A percentile compares a stretch with the other conserved stretches of the same genome.
Conservation (phyloP, 2,329 filamentous ascomycete genomes). For the Stemphylium lycopersici region DNA sequence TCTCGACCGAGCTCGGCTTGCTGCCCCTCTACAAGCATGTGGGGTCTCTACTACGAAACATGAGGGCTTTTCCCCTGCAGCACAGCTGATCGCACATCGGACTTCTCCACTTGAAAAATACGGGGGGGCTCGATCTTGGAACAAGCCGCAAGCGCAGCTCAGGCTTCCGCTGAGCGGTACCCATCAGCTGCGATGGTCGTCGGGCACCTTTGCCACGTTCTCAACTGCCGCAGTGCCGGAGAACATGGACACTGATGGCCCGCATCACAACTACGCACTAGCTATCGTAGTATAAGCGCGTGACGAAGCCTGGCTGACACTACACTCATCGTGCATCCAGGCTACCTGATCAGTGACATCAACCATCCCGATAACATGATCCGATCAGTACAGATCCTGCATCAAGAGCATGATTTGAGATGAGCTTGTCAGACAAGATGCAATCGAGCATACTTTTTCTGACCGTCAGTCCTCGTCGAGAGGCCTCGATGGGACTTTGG, state of each 20-base stretch:
- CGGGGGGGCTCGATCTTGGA: conserved; percentile 2
- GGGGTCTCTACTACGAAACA: conserved; percentile 10
- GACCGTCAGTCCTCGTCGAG: not conserved
- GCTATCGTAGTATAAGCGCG: not conserved
- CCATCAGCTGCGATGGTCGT: not conserved
- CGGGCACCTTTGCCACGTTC: not conserved
- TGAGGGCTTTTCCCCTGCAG: conserved; percentile 10
- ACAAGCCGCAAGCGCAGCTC: conserved; percentile 4
- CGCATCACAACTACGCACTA: conserved; percentile 1
- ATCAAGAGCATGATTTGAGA: not conserved
- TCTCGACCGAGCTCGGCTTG: conserved; percentile 6
- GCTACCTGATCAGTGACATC: conserved; percentile 3
- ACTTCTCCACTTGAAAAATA: conserved; percentile 1
- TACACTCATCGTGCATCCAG: conserved; percentile 3
- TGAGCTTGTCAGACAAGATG: not conserved
- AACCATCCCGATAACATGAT: not conserved
- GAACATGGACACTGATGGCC: not conserved
- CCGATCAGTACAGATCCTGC: conserved; percentile 2
- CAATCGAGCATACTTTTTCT: not conserved
- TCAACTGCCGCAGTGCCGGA: conserved; percentile 1
- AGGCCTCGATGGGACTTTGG: too few species aligned
- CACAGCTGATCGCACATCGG: conserved; percentile 1
- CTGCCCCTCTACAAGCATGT: conserved; percentile 7
- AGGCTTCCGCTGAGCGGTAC: conserved; percentile 5
- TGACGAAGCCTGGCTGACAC: conserved; percentile 5